Conservation (phyloP, 2,329 filamentous ascomycete species). For the Cordyceps tenuipes region DNA sequence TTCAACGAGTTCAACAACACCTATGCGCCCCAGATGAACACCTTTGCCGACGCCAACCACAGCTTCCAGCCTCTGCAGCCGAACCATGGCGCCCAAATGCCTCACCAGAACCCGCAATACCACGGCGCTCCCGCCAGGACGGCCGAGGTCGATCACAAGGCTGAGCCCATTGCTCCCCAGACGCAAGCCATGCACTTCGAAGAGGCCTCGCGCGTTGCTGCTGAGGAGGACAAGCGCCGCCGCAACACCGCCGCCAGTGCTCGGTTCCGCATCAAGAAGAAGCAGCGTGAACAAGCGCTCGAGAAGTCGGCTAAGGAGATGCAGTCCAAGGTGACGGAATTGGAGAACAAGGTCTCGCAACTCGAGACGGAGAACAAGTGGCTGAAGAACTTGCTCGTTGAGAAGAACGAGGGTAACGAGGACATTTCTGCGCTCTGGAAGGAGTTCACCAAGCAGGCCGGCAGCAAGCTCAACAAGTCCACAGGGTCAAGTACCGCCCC, state of each 20-base stretch:
- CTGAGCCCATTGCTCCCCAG: conserved; percentile 31
- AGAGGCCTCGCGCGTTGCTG: conserved; percentile 62
- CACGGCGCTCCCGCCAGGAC: conserved; percentile 22
- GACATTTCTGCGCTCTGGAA: conserved; percentile 43
- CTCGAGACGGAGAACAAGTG: conserved; percentile 79
- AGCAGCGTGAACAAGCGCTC: conserved; percentile 82
- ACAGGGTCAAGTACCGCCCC: conserved; percentile 16
- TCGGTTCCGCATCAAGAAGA: conserved; percentile 91
- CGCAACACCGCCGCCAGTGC: conserved; percentile 84
- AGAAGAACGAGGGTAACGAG: conserved; percentile 64
- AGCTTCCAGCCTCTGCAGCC: conserved; percentile 47
- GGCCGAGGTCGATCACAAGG: conserved; percentile 36
- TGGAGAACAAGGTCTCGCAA: conserved; percentile 66
- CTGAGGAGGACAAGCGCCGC: conserved; percentile 83
- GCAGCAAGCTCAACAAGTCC: conserved; percentile 24
- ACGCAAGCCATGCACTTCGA: conserved; percentile 50
- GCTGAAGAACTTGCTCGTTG: conserved; percentile 71
- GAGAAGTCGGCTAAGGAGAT: conserved; percentile 78
- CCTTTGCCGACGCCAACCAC: conserved; percentile 26
- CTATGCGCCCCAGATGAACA: conserved; percentile 43
- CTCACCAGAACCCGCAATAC: conserved; percentile 24
- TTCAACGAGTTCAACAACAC: conserved; percentile 46
- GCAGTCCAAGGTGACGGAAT: conserved; percentile 63
- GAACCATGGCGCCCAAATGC: conserved; percentile 28
- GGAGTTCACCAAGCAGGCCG: conserved; percentile 37